Evolutionary conservation across 257 asterid genomes (phyloP).

Genomic region (Petunia axillaris): DNA sequence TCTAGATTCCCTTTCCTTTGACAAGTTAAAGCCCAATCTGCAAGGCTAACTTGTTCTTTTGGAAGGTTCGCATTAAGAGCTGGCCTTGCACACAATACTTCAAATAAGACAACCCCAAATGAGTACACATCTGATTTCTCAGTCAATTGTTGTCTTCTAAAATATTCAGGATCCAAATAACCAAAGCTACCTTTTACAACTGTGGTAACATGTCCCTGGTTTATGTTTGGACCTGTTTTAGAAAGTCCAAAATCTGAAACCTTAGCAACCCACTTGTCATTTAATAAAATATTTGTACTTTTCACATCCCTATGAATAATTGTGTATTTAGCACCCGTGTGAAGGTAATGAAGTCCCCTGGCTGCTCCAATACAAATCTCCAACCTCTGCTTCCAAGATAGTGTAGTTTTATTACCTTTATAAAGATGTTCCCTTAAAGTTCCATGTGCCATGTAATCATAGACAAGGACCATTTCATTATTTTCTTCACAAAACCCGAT

Average conservation of each 20-base stretch:
- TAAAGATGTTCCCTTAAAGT: slow-evolving; percentile 86
- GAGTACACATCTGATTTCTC: slow-evolving; percentile 89
- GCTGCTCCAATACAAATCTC: slow-evolving; percentile 87
- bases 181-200: slow-evolving; percentile 92
- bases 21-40: slow-evolving; percentile 72
- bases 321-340: slow-evolving; percentile 82
- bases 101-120: slow-evolving; percentile 88
- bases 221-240: slow-evolving; percentile 80
- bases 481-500: slow-evolving; percentile 88
- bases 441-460: slow-evolving; percentile 85
- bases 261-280: slow-evolving; percentile 90
- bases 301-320: slow-evolving; percentile 92
- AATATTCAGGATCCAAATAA: slow-evolving; percentile 83
- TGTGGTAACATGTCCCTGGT: slow-evolving; percentile 81
- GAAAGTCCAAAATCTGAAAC: slow-evolving; percentile 91
- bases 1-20: slow-evolving; percentile 57
- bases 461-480: slow-evolving; percentile 83
- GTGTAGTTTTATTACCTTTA: slow-evolving; percentile 57
- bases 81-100: slow-evolving; percentile 75
- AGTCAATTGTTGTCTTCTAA: slow-evolving; percentile 72
- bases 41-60: slow-evolving; percentile 85
- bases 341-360: slow-evolving; percentile 84
- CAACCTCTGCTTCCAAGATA: slow-evolving; percentile 81
- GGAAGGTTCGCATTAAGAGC: slow-evolving; percentile 74
- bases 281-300: slow-evolving; percentile 80